A percentile compares a stretch with the other conserved stretches of the same genome.
Evolutionary conservation across 148 eudicot species (phyloP).

Genomic region (Hydrangea macrophylla): DNA sequence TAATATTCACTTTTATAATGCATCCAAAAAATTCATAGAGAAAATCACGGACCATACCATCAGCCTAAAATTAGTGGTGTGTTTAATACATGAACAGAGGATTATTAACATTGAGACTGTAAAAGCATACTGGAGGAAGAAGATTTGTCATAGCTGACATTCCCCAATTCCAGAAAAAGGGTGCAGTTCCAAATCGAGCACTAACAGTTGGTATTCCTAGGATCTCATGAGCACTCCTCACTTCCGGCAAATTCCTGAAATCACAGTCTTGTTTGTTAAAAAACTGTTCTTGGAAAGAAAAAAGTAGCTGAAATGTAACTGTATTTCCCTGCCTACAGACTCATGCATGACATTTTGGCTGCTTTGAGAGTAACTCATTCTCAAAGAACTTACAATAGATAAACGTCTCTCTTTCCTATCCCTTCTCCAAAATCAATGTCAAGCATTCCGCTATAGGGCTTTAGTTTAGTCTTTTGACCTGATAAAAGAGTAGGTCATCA

Average conservation of each 20-base stretch:
- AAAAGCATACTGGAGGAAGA: constrained; percentile 60
- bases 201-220: constrained; percentile 89
- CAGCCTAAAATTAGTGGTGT: neutral
- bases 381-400: constrained; percentile 72
- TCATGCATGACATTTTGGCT: neutral
- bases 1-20: neutral
- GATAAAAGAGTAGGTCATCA: constrained; percentile 14
- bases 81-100: neutral
- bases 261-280: neutral
- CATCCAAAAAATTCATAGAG: neutral
- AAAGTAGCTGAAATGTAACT: neutral
- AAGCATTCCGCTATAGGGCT: constrained; percentile 94
- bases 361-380: neutral
- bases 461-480: constrained; percentile 77
- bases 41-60: neutral
- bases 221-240: constrained; percentile 70
- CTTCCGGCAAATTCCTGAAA: constrained; percentile 92
- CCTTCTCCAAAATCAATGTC: constrained; percentile 85
- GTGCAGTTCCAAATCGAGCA: constrained; percentile 95
- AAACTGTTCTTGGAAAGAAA: neutral
- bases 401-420: constrained; percentile 77
- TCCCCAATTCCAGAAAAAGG: constrained; percentile 99
- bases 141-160: constrained; percentile 71
- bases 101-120: neutral
- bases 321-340: neutral